Evolutionary conservation across 2,329 filamentous ascomycete species (phyloP).

Genomic region (Fusarium sambucinum): DNA sequence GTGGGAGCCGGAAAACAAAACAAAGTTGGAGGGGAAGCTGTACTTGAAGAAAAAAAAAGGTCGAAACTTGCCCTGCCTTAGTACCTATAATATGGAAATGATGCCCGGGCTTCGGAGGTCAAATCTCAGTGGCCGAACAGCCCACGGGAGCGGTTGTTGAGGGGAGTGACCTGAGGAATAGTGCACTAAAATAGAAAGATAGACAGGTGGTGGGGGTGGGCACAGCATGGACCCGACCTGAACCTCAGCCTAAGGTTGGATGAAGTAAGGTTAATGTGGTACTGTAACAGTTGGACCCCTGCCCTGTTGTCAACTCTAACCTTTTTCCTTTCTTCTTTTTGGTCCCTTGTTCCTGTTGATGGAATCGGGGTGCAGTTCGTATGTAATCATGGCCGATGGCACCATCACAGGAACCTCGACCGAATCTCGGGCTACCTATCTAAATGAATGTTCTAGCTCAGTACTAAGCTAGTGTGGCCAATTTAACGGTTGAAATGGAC

Average conservation of each 20-base stretch:
- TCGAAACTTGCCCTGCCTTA: slow-evolving; percentile 26
- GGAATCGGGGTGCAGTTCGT: slow-evolving; percentile 5
- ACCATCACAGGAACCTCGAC: background rate
- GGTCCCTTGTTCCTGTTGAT: slow-evolving; percentile 3
- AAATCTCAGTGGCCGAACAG: slow-evolving; percentile 38
- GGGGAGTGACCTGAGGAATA: slow-evolving; percentile 23
- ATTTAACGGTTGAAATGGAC: slow-evolving; percentile 25
- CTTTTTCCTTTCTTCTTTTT: background rate
- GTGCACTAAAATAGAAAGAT: slow-evolving; percentile 41
- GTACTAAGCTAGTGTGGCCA: slow-evolving; percentile 4
- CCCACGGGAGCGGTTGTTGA: slow-evolving; percentile 36
- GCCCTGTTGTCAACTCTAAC: slow-evolving; percentile 31
- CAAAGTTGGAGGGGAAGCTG: slow-evolving; percentile 29
- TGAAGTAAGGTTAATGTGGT: slow-evolving; percentile 19
- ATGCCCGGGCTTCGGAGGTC: slow-evolving; percentile 20
- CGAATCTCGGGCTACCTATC: background rate
- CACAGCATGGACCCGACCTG: slow-evolving; percentile 37
- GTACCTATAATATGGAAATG: slow-evolving; percentile 16
- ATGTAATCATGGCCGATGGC: background rate
- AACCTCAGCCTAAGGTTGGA: slow-evolving; percentile 13
- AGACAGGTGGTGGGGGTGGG: slow-evolving; percentile 50
- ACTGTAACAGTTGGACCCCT: slow-evolving; percentile 24
- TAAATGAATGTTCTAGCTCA: background rate
- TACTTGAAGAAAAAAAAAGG: slow-evolving; percentile 37
- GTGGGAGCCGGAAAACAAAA: slow-evolving; percentile 33